A percentile compares a stretch with the other conserved stretches of the same genome.
Conservation (phyloP, 1,139 yeast species). For the Taphrina deformans region DNA sequence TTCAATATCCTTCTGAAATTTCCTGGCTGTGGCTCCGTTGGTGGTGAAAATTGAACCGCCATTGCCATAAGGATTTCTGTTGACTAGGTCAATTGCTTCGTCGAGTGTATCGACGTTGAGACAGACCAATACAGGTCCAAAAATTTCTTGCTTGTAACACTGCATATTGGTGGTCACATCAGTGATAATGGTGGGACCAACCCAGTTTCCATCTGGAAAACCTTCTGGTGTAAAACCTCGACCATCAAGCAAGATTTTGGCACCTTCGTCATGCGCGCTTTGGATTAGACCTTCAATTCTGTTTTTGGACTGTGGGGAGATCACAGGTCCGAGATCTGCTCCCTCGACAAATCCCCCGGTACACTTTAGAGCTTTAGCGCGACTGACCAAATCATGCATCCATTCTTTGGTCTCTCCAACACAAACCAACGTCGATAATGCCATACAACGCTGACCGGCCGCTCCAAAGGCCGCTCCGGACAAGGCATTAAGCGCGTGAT, state of each 20-base stretch:
- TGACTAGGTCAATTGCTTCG: conserved; percentile 68
- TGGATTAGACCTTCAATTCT: conserved; percentile 59
- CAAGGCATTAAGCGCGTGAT: conserved; percentile 64
- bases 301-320: conserved; percentile 59
- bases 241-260: conserved; percentile 64
- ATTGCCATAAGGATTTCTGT: conserved; percentile 66
- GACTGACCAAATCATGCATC: conserved; percentile 61
- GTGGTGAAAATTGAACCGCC: conserved; percentile 72
- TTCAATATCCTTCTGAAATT: conserved; percentile 67
- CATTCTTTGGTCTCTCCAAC: conserved; percentile 69
- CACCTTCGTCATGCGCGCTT: conserved; percentile 58
- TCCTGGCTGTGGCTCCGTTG: conserved; percentile 68
- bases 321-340: conserved; percentile 72
- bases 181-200: conserved; percentile 67
- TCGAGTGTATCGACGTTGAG: conserved; percentile 67
- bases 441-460: conserved; percentile 86
- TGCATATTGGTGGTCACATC: conserved; percentile 67
- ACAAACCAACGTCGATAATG: conserved; percentile 71
- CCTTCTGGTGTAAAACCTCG: conserved; percentile 55
- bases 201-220: conserved; percentile 67
- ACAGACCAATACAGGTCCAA: conserved; percentile 72
- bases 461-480: conserved; percentile 83
- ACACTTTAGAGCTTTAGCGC: conserved; percentile 60
- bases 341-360: conserved; percentile 66
- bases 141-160: conserved; percentile 72